Percentiles rank a stretch among this genome's conserved stretches.
Evolutionary conservation across 2,329 filamentous ascomycete species (phyloP).

Genomic region (Ceratocystis variospora): DNA sequence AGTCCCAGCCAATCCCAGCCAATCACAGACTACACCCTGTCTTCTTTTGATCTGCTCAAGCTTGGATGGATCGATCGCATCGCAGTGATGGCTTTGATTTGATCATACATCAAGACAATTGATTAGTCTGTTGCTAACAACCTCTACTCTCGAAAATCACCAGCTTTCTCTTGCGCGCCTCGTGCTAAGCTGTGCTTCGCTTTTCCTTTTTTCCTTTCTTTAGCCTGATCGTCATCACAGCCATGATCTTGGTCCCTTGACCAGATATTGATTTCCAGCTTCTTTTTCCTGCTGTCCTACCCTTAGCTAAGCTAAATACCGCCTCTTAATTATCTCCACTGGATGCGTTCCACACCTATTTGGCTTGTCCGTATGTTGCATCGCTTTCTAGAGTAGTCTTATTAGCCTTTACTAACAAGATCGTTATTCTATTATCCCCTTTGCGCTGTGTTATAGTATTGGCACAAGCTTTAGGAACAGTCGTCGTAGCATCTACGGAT

Average conservation of each 20-base stretch:
- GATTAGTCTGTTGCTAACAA: background rate
- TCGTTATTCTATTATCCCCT: no score
- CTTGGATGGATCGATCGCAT: background rate
- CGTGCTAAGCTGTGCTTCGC: slow-evolving; percentile 11
- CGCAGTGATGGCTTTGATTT: background rate
- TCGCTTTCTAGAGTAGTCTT: background rate
- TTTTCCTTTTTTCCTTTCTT: background rate
- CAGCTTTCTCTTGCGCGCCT: background rate
- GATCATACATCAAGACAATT: background rate
- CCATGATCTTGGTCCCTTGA: slow-evolving; percentile 4
- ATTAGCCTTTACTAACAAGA: background rate
- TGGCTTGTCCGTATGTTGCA: slow-evolving; percentile 11
- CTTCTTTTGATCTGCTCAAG: slow-evolving; percentile 8
- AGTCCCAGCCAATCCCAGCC: background rate
- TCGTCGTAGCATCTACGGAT: background rate
- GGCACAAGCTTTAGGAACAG: background rate
- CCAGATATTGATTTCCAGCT: background rate
- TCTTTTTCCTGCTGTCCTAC: background rate
- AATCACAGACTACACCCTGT: slow-evolving; percentile 11
- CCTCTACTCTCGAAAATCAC: background rate
- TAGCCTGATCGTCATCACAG: background rate
- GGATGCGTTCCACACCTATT: slow-evolving; percentile 10
- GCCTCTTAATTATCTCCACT: background rate
- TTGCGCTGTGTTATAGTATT: background rate
- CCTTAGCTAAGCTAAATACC: background rate